These are phyloP conservation scores for Linum lewisii DNA, from an alignment of 345 rosid species.

Conservation along the genomic window DNA sequence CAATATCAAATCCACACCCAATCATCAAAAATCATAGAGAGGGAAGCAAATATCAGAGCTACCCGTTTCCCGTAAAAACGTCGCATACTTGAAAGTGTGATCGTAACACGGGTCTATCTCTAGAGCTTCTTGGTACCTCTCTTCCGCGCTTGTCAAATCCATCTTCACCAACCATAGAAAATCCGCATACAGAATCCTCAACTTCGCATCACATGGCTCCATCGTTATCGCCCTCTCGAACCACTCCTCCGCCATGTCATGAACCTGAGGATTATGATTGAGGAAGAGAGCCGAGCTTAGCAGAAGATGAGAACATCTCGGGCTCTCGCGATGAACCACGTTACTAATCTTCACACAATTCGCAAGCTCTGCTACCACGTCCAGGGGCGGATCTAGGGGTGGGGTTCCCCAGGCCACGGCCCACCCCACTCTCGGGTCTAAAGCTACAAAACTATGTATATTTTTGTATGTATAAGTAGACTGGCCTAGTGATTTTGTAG, in stretches of 20 bases:
- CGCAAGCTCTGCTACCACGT: slow-evolving; percentile 34
- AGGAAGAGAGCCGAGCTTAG: slow-evolving; percentile 72
- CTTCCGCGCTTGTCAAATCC: slow-evolving; percentile 70
- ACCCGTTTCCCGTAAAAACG: slow-evolving; percentile 68
- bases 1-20: too few relatives aligned
- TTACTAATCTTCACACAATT: slow-evolving; percentile 33
- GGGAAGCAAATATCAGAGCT: slow-evolving; percentile 67
- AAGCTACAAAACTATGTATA: too few relatives aligned
- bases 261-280: slow-evolving; percentile 37
- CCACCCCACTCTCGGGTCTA: too few relatives aligned
- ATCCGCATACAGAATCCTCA: slow-evolving; percentile 48
- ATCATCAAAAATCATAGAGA: slow-evolving; percentile 11
- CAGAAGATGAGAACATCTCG: slow-evolving; percentile 45
- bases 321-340: slow-evolving; percentile 54
- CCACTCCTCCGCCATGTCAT: slow-evolving; percentile 66
- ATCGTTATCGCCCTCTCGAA: slow-evolving; percentile 48
- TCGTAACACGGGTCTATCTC: slow-evolving; percentile 42
- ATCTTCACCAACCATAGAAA: slow-evolving; percentile 61
- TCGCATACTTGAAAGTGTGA: slow-evolving; percentile 53
- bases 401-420: background rate
- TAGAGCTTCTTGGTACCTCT: slow-evolving; percentile 52
- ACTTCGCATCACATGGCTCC: slow-evolving; percentile 55
- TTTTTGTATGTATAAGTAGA: too few relatives aligned
- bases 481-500: too few relatives aligned
- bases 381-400: too few relatives aligned